Evolutionary conservation across 2,329 filamentous ascomycete genomes (phyloP).

Genomic region (Acrocalymma vagum): DNA sequence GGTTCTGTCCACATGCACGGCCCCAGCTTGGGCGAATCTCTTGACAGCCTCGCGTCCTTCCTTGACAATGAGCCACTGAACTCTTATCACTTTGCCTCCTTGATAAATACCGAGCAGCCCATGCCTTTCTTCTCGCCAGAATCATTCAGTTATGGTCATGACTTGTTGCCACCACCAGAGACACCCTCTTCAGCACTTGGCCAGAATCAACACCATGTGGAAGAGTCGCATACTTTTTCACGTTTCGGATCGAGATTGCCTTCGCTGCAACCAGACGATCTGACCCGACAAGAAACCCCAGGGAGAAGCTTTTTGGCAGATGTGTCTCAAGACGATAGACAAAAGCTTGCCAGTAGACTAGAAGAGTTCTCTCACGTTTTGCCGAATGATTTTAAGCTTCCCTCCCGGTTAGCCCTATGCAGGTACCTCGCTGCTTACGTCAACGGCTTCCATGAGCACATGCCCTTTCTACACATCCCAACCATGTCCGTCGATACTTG

Average conservation of each 20-base stretch:
- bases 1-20: constrained; percentile 18
- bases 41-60: constrained; percentile 49
- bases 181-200: constrained; percentile 16
- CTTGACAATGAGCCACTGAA: constrained; percentile 48
- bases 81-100: constrained; percentile 49
- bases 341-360: constrained; percentile 64
- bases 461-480: constrained; percentile 72
- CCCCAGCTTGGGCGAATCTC: constrained; percentile 37
- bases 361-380: constrained; percentile 69
- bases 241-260: constrained; percentile 50
- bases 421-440: constrained; percentile 76
- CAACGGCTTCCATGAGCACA: constrained; percentile 69
- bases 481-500: constrained; percentile 70
- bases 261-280: constrained; percentile 49
- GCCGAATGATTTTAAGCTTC: constrained; percentile 71
- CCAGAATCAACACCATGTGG: constrained; percentile 23
- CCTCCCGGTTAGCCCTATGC: constrained; percentile 73
- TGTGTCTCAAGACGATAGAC: constrained; percentile 43
- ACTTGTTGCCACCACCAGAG: constrained; percentile 24
- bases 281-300: constrained; percentile 15
- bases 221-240: constrained; percentile 44
- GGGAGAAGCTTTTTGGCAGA: constrained; percentile 38
- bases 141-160: constrained; percentile 40
- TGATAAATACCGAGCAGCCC: constrained; percentile 51
- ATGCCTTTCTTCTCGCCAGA: constrained; percentile 54